Percentiles rank a stretch among this genome's conserved stretches.
phyloP scores from a whole-genome alignment of 352 stramenopile genomes.

The Phytopythium montanum region DNA sequence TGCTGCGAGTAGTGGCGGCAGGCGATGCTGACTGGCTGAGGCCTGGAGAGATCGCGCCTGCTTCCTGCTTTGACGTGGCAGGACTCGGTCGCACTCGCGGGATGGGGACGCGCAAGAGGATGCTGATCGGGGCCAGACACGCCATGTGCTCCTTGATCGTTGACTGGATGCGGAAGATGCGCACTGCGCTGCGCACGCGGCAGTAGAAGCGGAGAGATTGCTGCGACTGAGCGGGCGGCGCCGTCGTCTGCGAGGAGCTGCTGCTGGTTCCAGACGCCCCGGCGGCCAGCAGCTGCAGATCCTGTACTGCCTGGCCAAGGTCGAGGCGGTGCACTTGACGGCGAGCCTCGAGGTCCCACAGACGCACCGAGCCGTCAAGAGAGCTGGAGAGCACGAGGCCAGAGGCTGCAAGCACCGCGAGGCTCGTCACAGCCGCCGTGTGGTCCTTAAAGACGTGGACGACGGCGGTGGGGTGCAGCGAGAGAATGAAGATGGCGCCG shows the following conservation, averaged over 20 bases:
- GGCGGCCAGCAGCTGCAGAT: conserved; percentile 32
- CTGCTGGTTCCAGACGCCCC: background rate
- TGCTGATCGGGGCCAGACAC: conserved; percentile 47
- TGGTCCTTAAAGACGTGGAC: conserved; percentile 73
- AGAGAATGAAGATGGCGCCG: conserved; percentile 53
- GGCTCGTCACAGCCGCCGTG: conserved; percentile 46
- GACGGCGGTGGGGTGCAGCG: conserved; percentile 47
- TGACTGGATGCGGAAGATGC: conserved; percentile 60
- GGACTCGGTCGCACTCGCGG: conserved; percentile 3
- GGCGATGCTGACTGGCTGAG: background rate
- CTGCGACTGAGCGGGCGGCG: conserved; percentile 16
- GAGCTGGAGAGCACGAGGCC: conserved; percentile 63
- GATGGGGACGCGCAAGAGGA: conserved; percentile 47
- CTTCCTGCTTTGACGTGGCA: background rate
- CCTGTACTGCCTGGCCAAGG: conserved; percentile 37
- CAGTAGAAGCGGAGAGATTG: conserved; percentile 53
- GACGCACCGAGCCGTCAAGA: conserved; percentile 57
- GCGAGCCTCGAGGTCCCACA: conserved; percentile 67
- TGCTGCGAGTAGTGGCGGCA: background rate
- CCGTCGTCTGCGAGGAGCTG: conserved; percentile 8
- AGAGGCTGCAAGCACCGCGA: conserved; percentile 47
- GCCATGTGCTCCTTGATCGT: conserved; percentile 67
- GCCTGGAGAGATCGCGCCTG: background rate
- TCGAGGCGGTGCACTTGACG: conserved; percentile 62
- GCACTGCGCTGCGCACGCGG: conserved; percentile 47